Percentiles rank a stretch among this genome's conserved stretches.
Conservation (phyloP, 2,329 filamentous ascomycete genomes). For the Penicillium sp. region DNA sequence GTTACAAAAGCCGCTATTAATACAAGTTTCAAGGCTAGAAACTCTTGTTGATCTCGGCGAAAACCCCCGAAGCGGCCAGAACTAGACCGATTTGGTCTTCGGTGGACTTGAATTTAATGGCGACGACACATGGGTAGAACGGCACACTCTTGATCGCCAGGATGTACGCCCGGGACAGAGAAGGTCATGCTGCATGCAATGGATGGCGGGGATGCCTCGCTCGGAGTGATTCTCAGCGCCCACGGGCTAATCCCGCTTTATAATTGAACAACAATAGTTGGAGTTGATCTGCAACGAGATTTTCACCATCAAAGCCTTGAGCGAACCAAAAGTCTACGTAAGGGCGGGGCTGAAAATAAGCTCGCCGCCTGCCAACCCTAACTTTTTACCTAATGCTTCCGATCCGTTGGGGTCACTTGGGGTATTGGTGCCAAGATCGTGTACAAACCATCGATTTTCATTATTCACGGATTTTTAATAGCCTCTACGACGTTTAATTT, state of each 20-base stretch:
- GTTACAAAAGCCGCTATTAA: too few species aligned
- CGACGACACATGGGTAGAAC: too few species aligned
- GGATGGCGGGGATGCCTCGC: too few species aligned
- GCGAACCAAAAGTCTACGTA: constrained; percentile 1
- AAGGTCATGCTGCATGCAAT: too few species aligned
- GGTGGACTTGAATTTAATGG: too few species aligned
- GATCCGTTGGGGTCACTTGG: constrained; percentile 23
- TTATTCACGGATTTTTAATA: constrained; percentile 9
- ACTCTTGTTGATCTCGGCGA: neutral
- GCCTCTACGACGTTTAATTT: neutral
- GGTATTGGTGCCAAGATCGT: constrained; percentile 9
- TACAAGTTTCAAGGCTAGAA: neutral
- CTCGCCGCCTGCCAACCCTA: constrained; percentile 18
- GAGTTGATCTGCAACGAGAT: constrained; percentile 2
- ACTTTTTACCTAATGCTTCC: constrained; percentile 28
- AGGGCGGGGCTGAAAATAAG: constrained; percentile 26
- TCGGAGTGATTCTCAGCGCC: neutral
- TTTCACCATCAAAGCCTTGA: neutral
- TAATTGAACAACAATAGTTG: neutral
- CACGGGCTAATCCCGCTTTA: neutral
- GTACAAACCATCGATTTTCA: constrained; percentile 6
- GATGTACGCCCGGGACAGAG: neutral
- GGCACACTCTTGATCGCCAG: neutral
- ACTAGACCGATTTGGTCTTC: neutral
- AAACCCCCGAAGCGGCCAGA: neutral